Evolutionary conservation across 1,284 basidiomycete species (phyloP), one percentile per base, ranked within the genome.

Genomic region (Pseudozyma sp.): DNA sequence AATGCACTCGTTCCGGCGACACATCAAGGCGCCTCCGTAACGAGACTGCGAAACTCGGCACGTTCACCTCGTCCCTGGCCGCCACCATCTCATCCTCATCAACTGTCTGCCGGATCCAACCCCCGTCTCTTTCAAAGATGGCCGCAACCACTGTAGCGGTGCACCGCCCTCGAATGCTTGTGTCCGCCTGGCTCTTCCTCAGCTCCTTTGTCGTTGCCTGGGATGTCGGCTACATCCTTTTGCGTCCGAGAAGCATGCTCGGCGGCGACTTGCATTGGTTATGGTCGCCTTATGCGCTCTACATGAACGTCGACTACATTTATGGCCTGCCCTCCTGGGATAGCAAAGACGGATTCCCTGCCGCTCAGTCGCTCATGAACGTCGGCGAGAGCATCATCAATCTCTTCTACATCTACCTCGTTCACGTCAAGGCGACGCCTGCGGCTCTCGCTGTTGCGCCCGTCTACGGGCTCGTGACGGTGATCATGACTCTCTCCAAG

Each of bases 341-440:
- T 63, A 84, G 87, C 1, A 88, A 89, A 19, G 88, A 91, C 64
- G 94, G 94, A 0, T 97, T 96, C 85, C 90, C 93, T 11, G 92
- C 89, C 75, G 94, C 94, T 2, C 94, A 96, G 86, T 88, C 92
- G 11, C 80, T 90, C 29, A 84, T 96, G 75, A 97, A 96, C 84
- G 65, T 95, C 62, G 84, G 93, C 54, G 94, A 97, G 85, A 91
- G 90, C 0, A 55, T 89, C 16, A 83, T 95, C 78, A 94, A 94
- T 85, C 52, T 84, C 29, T 17, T 59, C 57, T 95, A 94, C 84
- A 84, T 96, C 48, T 92, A 91, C 84, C 88, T 92, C 40, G 89
- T 90, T 0, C 89, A 93, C 78, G 84, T 90, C 63, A 58, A 62
- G 19, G 55, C 52, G 3, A 84, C 85, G 5, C 78, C 86, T 46